Percentiles rank a stretch among this genome's conserved stretches.
phyloP scores from a whole-genome alignment of 441 rosid genomes.

The Adansonia grandidieri region DNA sequence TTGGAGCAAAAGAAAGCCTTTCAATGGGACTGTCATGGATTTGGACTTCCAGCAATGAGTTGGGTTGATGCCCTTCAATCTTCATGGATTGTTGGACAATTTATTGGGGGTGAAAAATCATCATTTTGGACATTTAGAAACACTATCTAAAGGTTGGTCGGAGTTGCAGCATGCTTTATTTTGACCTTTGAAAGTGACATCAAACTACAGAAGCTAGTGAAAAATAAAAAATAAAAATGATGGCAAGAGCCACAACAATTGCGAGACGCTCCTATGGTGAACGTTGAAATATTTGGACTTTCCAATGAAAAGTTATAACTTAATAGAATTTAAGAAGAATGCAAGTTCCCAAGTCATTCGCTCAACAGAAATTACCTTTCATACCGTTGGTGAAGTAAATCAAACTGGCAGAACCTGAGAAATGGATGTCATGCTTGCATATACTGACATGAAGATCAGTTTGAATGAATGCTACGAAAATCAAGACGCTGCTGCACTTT shows the following conservation, averaged over 20 bases:
- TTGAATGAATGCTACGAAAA: not conserved
- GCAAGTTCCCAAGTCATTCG: not conserved
- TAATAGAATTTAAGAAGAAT: not conserved
- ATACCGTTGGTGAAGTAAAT: not conserved
- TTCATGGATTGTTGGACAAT: not conserved
- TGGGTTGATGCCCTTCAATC: constrained; percentile 16
- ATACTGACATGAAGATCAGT: not conserved
- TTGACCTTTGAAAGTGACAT: not conserved
- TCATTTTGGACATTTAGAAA: not conserved
- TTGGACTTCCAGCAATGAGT: not conserved
- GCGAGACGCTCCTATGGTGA: not conserved
- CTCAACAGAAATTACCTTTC: not conserved
- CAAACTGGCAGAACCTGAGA: not conserved
- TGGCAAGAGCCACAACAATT: not conserved
- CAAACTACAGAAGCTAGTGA: too few relatives aligned
- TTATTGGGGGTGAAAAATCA: not conserved
- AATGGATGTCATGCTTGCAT: not conserved
- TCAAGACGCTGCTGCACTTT: constrained; percentile 2
- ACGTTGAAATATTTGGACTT: not conserved
- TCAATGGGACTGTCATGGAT: not conserved
- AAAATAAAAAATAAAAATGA: not conserved
- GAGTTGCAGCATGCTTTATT: not conserved
- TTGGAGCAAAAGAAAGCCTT: not conserved
- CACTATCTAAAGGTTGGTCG: not conserved
- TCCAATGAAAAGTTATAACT: not conserved